Percentiles rank a stretch among this genome's conserved stretches.
Evolutionary conservation across 2,329 filamentous ascomycete species (phyloP).

Genomic region (Calonectria ilicicola): DNA sequence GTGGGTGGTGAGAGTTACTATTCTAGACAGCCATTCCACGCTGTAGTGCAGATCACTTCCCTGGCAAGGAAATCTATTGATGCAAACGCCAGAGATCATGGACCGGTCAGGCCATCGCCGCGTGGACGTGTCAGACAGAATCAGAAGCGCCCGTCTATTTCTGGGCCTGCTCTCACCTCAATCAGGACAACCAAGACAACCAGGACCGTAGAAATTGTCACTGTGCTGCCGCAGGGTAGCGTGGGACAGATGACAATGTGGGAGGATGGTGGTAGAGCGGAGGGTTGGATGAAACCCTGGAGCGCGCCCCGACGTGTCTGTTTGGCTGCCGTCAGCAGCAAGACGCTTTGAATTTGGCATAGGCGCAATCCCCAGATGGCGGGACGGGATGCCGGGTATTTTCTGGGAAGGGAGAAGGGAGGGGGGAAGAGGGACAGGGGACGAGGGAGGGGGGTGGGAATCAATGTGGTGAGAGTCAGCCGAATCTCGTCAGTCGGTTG

Average conservation of each 20-base stretch:
- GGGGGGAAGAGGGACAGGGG: too few relatives aligned
- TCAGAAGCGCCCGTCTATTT: conserved; percentile 26
- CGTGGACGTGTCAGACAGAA: conserved; percentile 26
- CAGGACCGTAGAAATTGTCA: not conserved
- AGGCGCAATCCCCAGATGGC: not conserved
- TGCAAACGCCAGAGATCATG: not conserved
- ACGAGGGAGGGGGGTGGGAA: not conserved
- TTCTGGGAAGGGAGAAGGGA: not conserved
- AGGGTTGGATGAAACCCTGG: not conserved
- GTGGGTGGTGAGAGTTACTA: not conserved
- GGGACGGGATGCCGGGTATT: not conserved
- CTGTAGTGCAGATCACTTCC: conserved; percentile 33
- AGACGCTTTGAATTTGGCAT: not conserved
- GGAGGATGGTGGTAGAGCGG: not conserved
- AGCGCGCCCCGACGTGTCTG: not conserved
- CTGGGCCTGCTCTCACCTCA: conserved; percentile 9
- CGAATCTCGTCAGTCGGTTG: conserved; percentile 13
- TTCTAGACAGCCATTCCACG: conserved; percentile 16
- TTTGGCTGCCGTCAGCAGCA: conserved; percentile 5
- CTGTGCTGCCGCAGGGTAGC: not conserved
- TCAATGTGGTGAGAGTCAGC: conserved; percentile 19
- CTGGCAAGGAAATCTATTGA: conserved; percentile 15
- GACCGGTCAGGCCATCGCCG: conserved; percentile 32
- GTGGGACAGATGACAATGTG: not conserved
- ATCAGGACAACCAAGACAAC: not conserved